These are phyloP conservation scores for Penicillium macrosclerotiorum DNA, from an alignment of 495 filamentous ascomycete species.

Conservation along the genomic window DNA sequence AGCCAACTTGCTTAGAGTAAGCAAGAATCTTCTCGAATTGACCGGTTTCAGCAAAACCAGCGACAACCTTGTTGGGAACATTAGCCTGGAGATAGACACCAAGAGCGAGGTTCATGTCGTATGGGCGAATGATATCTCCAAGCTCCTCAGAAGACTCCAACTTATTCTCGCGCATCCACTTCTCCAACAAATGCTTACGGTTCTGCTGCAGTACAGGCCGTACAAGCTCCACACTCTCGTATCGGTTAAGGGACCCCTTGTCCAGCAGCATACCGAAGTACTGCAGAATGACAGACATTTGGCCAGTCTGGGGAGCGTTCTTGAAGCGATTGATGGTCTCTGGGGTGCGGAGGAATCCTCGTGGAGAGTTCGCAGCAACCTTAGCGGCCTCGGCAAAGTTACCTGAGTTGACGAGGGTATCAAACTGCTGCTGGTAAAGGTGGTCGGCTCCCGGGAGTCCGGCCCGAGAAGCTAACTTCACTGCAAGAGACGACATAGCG, in stretches of 20 bases:
- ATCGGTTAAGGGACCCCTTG: constrained; percentile 86
- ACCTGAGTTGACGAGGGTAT: constrained; percentile 70
- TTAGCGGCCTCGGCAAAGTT: constrained; percentile 88
- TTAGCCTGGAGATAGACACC: constrained; percentile 85
- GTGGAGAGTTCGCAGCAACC: constrained; percentile 92
- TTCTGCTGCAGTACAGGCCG: constrained; percentile 88
- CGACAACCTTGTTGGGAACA: constrained; percentile 86
- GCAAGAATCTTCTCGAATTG: constrained; percentile 94
- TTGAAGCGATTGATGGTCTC: constrained; percentile 96
- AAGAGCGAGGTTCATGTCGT: constrained; percentile 83
- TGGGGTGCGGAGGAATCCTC: constrained; percentile 88
- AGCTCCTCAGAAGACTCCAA: constrained; percentile 93
- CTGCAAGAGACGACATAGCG: constrained; percentile 82
- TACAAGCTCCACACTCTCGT: constrained; percentile 92
- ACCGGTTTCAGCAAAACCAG: constrained; percentile 90
- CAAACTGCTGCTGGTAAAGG: constrained; percentile 89
- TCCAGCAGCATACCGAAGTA: constrained; percentile 98
- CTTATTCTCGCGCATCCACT: constrained; percentile 96
- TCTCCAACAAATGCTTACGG: constrained; percentile 93
- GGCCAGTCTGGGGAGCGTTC: constrained; percentile 65
- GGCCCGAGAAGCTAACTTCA: constrained; percentile 92
- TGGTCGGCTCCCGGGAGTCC: constrained; percentile 94
- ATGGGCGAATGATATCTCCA: constrained; percentile 85
- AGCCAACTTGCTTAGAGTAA: constrained; percentile 78
- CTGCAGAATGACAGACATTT: constrained; percentile 90